Base-by-base conservation (phyloP, 2,329 filamentous ascomycete genomes). In the Lasiodiplodia gonubiensis region DNA sequence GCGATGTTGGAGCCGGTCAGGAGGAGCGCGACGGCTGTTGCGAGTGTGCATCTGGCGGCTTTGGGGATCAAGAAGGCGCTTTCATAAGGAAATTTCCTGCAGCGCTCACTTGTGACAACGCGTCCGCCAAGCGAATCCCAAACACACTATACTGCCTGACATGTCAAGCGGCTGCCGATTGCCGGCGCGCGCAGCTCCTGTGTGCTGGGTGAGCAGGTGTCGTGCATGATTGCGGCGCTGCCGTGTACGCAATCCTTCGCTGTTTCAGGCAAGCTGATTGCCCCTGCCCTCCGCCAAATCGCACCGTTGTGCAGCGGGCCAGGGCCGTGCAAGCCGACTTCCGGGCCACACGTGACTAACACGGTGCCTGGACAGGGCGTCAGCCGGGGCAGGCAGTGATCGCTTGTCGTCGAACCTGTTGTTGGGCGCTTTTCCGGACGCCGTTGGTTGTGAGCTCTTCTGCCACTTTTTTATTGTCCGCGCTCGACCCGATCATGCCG, bases 191-290 rank as follows among this genome's bases (percentile, higher is more conserved):
- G 35, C 46, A 27, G 59, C 46, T 35, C 59, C 8, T 48, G n/a
- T 30, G 46, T 51, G 59, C 46, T 16, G 10, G 18, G 37, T n/a
- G 5, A 21, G 6, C 18, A 27, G 14, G 25, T 49, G 23, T 46
- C n/a, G 39, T 30, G 16, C 37, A 23, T 18, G 48, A 30, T 23
- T 2, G 48, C 57, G 57, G 39, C 46, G 27, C 57, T 39, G 42
- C 16, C 42, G n/a, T 18, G 42, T 63, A 48, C 59, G 59, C 42
- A 51, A 63, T 51, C 59, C 59, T 51, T 63, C 42, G 59, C 59
- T 49, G 59, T 25, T 63, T 63, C 59, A 30, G 59, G 59, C 42
- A 63, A 63, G 59, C 59, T 63, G 59, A 63, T 63, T 63, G 59
- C 59, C 59, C 10, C 27, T 23, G 27, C 35, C 51, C 59, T 63